Evolutionary conservation across 257 asterid species (phyloP), one percentile per base, ranked within the genome.

Genomic region (Solanum dulcamara): DNA sequence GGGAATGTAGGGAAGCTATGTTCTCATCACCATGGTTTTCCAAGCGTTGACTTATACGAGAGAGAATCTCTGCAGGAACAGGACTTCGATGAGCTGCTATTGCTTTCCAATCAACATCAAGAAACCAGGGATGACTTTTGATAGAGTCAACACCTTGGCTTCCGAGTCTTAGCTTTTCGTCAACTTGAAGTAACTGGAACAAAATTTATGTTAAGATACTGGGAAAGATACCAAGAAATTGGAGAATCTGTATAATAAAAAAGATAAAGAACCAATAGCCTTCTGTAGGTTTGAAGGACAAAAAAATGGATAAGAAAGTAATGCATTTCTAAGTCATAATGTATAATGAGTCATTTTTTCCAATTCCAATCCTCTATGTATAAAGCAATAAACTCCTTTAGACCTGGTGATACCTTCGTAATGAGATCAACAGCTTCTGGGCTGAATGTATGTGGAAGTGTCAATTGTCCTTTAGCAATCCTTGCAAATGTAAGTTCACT

Each of bases 401-500:
- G 82, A 75, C 62, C 53, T 77, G 44, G 64, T 4, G 42, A 87
- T 85, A 93, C 99, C 99, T 94, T 93, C n/a, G 92, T 93, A 57
- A 94, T 90, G 89, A 96, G 96, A 90, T 96, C 98, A 85, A 88
- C 91, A 85, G 97, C 97, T 79, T 91, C 91, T 42, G 81, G 84
- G 91, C 96, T 93, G 84, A 93, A 92, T 40, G 84, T 85, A 50
- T 91, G 91, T 30, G 99, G 97, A 86, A 94, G 93, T 74, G 95
- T 91, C 57, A 94, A 91, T 88, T 92, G 98, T 59, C 98, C 97
- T 89, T 90, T 94, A 40, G 95, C 98, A 59, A 94, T 92, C 90
- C 98, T 91, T 53, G 97, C 97, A 72, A 90, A 93, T 15, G 97
- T 94, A 87, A 96, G 96, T 89, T 96, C 98, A 86, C 96, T 94